Evolutionary conservation across 768 basidiomycete species (phyloP).

Genomic region (Trametes cinnabarina): DNA sequence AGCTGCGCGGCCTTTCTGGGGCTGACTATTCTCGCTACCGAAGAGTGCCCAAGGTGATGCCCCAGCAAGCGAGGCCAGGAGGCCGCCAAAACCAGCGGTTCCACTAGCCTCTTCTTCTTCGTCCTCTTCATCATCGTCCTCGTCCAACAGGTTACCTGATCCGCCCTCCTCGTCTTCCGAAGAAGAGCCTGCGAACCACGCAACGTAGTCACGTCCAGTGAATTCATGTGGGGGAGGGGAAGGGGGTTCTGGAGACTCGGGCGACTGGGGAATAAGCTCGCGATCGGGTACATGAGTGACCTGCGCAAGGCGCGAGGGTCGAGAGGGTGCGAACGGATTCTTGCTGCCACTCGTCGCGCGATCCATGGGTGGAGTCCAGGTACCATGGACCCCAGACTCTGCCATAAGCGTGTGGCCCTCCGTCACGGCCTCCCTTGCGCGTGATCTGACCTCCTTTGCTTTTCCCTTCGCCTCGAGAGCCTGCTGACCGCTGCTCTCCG

Average conservation of each 20-base stretch:
- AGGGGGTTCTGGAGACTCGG: conserved; percentile 15
- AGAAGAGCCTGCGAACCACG: conserved; percentile 18
- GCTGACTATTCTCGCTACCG: conserved; percentile 4
- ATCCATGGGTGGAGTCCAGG: conserved; percentile 9
- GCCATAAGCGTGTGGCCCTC: no score
- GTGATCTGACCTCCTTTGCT: no score
- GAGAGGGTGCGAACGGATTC: conserved; percentile 10
- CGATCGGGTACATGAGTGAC: conserved; percentile 1
- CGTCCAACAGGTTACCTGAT: neutral
- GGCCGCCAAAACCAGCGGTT: neutral
- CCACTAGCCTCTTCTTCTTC: neutral
- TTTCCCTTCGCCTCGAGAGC: neutral
- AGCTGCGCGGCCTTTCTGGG: conserved; percentile 7
- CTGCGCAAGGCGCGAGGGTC: conserved; percentile 13
- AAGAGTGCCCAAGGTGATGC: conserved; percentile 15
- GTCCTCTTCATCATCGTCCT: conserved; percentile 9
- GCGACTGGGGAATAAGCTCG: neutral
- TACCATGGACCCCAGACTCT: no score
- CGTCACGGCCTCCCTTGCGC: no score
- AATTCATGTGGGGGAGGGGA: conserved; percentile 11
- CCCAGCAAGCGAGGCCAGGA: conserved; percentile 13
- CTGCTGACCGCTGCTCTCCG: neutral
- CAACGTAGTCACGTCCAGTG: conserved; percentile 11
- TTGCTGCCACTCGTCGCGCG: conserved; percentile 11
- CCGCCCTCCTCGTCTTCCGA: conserved; percentile 13